Conservation (phyloP, 352 stramenopile genomes). For the Pythium aristosporum region DNA sequence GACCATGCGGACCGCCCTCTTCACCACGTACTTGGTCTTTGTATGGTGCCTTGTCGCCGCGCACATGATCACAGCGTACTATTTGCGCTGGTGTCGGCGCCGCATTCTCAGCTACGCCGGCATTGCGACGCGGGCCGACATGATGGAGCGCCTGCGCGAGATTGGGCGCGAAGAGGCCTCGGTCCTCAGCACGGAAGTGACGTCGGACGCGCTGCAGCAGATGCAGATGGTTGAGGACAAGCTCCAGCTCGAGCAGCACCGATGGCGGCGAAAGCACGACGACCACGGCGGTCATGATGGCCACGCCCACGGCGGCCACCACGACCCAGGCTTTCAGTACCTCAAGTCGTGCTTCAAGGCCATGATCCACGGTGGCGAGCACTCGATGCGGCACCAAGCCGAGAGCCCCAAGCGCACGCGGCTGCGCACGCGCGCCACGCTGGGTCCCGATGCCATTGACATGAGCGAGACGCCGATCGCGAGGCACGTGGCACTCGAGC, state of each 20-base stretch:
- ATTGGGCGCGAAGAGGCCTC: conserved; percentile 10
- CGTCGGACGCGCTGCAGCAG: conserved; percentile 5
- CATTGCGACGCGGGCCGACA: conserved; percentile 8
- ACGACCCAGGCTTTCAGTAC: conserved; percentile 13
- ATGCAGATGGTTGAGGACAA: conserved; percentile 13
- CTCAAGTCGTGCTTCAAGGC: conserved; percentile 12
- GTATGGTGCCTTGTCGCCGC: conserved; percentile 5
- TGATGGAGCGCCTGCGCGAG: conserved; percentile 7
- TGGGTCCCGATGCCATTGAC: neutral
- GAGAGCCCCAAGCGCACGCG: conserved; percentile 17
- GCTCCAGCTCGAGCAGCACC: conserved; percentile 7
- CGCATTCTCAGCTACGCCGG: conserved; percentile 14
- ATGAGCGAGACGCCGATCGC: neutral
- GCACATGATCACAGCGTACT: conserved; percentile 8
- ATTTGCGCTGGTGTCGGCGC: conserved; percentile 10
- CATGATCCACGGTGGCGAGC: neutral
- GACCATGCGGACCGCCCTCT: conserved; percentile 9
- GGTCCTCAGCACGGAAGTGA: conserved; percentile 7
- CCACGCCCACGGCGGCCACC: neutral
- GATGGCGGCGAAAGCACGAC: neutral
- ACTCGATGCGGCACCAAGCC: conserved; percentile 13
- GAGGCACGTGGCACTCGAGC: neutral
- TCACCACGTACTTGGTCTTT: neutral
- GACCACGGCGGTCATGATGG: neutral
- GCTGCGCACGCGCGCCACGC: conserved; percentile 8